phyloP scores from a whole-genome alignment of 306 rosid genomes.

The Styphnolobium japonicum region DNA sequence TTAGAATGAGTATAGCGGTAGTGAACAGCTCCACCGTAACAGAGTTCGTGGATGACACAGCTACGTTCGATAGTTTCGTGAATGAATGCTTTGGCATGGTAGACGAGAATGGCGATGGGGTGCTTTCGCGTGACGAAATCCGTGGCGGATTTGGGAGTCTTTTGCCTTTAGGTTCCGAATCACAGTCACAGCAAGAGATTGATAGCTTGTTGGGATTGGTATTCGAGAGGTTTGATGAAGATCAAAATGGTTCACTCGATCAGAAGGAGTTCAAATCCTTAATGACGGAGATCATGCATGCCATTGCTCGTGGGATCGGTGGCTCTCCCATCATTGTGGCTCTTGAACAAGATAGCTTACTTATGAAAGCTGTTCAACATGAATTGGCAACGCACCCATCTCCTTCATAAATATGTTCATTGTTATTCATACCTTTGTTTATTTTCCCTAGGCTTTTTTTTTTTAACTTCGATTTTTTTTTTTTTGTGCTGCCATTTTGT shows the following conservation, averaged over 20 bases:
- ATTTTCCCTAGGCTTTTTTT: no score
- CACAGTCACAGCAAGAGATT: slow-evolving; percentile 24
- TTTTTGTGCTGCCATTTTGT: neutral
- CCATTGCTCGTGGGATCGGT: slow-evolving; percentile 59
- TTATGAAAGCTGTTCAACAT: slow-evolving; percentile 55
- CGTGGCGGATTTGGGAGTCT: slow-evolving; percentile 30
- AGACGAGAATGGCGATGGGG: slow-evolving; percentile 42
- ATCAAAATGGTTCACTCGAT: slow-evolving; percentile 44
- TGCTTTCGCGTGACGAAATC: slow-evolving; percentile 44
- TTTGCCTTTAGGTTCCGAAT: slow-evolving; percentile 39
- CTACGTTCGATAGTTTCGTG: slow-evolving; percentile 39
- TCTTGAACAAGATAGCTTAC: slow-evolving; percentile 51
- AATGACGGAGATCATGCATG: slow-evolving; percentile 56
- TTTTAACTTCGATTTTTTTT: neutral
- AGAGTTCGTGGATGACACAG: slow-evolving; percentile 36
- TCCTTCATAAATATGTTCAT: neutral
- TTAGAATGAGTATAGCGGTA: slow-evolving; percentile 39
- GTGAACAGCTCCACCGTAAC: slow-evolving; percentile 44
- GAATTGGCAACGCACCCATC: slow-evolving; percentile 20
- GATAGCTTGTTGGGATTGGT: slow-evolving; percentile 14
- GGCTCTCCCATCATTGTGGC: slow-evolving; percentile 53
- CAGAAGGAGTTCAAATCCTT: slow-evolving; percentile 37
- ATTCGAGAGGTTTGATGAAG: slow-evolving; percentile 49
- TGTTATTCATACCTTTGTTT: neutral
- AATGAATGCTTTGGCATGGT: slow-evolving; percentile 36